Base-by-base conservation (phyloP, 2,329 filamentous ascomycete genomes). In the Penicillium occitanis region DNA sequence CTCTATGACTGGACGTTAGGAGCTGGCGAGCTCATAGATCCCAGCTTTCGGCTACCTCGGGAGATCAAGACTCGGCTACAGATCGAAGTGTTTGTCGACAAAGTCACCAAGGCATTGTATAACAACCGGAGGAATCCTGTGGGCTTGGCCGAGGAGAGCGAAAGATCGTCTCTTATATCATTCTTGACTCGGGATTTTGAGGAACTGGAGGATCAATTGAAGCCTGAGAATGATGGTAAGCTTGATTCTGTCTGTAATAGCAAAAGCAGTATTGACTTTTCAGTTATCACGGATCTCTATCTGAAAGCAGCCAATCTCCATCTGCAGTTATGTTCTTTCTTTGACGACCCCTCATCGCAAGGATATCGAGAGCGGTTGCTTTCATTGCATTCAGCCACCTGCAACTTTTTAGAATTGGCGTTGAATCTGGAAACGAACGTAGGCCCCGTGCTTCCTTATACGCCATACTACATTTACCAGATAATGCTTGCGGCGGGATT, bases 401-500 rank as follows among this genome's bases (percentile, higher is more conserved):
- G 77, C 14, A 72, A 77, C 4, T 83, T 83, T 69, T 77, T 84
- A 22, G 81, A 83, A 69, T 72, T 74, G n/a, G 79, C 80, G 17
- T 75, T 83, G 69, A 79, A 79, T 40, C 70, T 82, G 25, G 80
- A 79, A 68, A 79, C 76, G 10, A 76, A 77, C 22, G 75, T 80
- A 22, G 80, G 83, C 1, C 79, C 81, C 7, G 78, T 83, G 40
- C 76, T 87, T 11, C 80, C 81, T 66, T 84, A 87, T 66, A 84
- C 84, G 19, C 83, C 80, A 51, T 88, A 85, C 70, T 89, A 90
- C 72, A 83, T 90, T 65, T 86, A 88, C 73, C 87, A 90, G 73
- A 89, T 90, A 82, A 85, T 89, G 73, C 82, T 90, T 33, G 88
- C 87, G 2, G 87, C 85, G 17, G 87, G 86, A 1, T 89, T 88